Evolutionary conservation across 1,284 basidiomycete species (phyloP), one percentile per base, ranked within the genome.

Genomic region (Sporisorium exsertum): DNA sequence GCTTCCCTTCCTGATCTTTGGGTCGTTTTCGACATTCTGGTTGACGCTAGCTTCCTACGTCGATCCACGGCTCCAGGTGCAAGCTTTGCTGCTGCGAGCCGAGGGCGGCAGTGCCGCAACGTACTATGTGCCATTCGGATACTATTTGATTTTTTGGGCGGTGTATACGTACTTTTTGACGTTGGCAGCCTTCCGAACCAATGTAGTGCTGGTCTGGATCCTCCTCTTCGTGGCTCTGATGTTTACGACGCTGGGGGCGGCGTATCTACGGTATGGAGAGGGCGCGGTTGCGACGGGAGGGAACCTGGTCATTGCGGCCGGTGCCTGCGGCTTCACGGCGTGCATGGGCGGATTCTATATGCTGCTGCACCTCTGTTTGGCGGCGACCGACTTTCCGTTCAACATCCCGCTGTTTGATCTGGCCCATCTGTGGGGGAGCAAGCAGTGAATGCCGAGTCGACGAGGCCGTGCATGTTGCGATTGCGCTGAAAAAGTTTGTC

Each of bases 11-110:
- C 62, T 80, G 22, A 74, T 80, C 3, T 80, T 80, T 32, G 64
- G 59, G 5, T 66, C 67, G 4, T 80, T 80, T 49, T 73, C 70
- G 5, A 64, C 69, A 13, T 80, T 80, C 64, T 80, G 79, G 79
- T 49, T 77, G 2, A 62, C 59, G 15, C 58, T 79, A 12, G 79
- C 58, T 12, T 59, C 58, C 15, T 71, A 59, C 33, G 20, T 78
- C 7, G 78, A 80, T 43, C 78, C 78, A 0, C 56, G 32, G 0
- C 46, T 52, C 33, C 47, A 47, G 6, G 56, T 78, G 13, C 77
- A 78, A 26, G 18, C 59, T 4, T 65, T 74, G 12, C 70, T 77
- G 10, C 53, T 72, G n/a, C 62, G 7, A 3, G 45, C 18, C 5
- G 49, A 43, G n/a, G 64, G 57, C 5, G 72, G 72, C 6, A 47